Base-by-base conservation (phyloP, 495 filamentous ascomycete species). In the Aspergillus asperescens region DNA sequence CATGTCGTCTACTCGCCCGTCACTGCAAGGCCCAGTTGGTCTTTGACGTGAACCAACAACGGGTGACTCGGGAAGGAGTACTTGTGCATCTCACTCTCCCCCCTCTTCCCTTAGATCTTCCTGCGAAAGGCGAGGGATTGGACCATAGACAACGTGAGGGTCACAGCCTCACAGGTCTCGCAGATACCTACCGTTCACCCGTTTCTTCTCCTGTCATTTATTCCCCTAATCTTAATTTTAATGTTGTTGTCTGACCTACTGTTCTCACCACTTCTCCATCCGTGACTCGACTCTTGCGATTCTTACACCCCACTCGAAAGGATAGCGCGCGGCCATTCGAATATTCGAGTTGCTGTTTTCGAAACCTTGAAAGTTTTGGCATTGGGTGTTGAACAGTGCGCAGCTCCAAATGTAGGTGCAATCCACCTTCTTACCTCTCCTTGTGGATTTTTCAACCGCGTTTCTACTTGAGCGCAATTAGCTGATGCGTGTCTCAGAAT, bases 41-140 rank as follows among this genome's bases (percentile, higher is more conserved):
- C 38, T 47, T 48, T 27, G 54, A 27, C 22, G 49, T 48, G 59
- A 59, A 50, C 44, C 34, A 55, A 59, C 53, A 49, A 49, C 46
- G 31, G 34, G 7, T 13, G 34, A 39, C 22, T 49, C 31, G 32
- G n/a, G n/a, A n/a, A n/a, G n/a, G n/a, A n/a, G 37, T 40, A 48
- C 40, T 42, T 38, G 18, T 53, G 34, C 41, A 47, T 41, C 48
- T 46, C 37, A 41, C 48, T 52, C 19, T 25, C 41, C 24, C 47
- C 44, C 53, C 25, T 47, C 39, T 37, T n/a, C 29, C 45, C 51
- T 52, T 54, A 48, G 50, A 61, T 55, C 48, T 52, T 62, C 44
- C 52, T 49, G 44, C 40, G 52, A 54, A 43, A 49, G 24, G 43
- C 31, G 55, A 48, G 43, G 35, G 40, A 48, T 43, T 57, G 55